A percentile compares a stretch with the other conserved stretches of the same genome.
phyloP scores from a whole-genome alignment of 1,284 basidiomycete species.

The Boletus austroedulis region DNA sequence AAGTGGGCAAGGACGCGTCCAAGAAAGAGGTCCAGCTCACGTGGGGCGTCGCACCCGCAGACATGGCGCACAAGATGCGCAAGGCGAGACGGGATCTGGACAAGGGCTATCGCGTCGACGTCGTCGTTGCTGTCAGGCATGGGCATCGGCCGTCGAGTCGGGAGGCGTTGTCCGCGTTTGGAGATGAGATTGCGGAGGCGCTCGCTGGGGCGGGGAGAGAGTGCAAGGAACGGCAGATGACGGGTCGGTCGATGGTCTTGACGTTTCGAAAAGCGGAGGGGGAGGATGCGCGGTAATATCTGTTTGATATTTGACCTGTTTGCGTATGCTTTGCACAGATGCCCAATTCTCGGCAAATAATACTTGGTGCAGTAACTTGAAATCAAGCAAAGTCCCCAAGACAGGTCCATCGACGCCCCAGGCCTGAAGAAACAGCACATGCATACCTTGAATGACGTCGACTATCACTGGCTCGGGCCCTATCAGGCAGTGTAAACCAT shows the following conservation, averaged over 20 bases:
- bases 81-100: constrained; percentile 58
- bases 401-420: too few species aligned
- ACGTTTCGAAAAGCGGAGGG: constrained; percentile 38
- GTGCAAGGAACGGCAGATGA: constrained; percentile 47
- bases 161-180: constrained; percentile 40
- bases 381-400: too few species aligned
- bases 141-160: constrained; percentile 36
- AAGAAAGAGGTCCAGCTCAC: constrained; percentile 76
- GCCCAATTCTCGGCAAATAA: too few species aligned
- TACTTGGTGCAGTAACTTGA: too few species aligned
- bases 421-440: too few species aligned
- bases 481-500: too few species aligned
- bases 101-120: constrained; percentile 56
- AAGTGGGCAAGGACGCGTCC: too few species aligned
- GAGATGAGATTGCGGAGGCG: constrained; percentile 40
- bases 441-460: too few species aligned
- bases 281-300: constrained; percentile 2
- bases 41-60: constrained; percentile 60
- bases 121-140: constrained; percentile 55
- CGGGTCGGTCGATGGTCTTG: constrained; percentile 40
- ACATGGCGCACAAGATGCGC: constrained; percentile 65
- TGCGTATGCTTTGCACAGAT: too few species aligned
- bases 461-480: too few species aligned
- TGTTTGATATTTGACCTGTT: too few species aligned
- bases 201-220: constrained; percentile 50